Percentiles rank a stretch among this genome's conserved stretches.
These are phyloP conservation scores for Sporothrix curviconia DNA, from an alignment of 2,329 filamentous ascomycete genomes.

Conservation along the genomic window DNA sequence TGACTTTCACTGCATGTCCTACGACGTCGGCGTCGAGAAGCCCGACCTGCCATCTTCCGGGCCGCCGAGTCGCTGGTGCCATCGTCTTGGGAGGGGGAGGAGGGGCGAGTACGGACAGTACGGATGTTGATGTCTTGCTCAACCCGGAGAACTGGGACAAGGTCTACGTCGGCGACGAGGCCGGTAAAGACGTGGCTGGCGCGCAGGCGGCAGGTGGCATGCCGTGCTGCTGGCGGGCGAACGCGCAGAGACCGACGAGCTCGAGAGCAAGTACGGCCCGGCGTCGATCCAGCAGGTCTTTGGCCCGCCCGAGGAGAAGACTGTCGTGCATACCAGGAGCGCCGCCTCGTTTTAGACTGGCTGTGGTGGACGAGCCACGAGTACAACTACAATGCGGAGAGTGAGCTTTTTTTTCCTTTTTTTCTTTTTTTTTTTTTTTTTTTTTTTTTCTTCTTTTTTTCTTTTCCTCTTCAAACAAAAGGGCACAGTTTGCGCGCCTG, in stretches of 20 bases:
- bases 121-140: background rate
- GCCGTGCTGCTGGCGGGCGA: constrained; percentile 5
- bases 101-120: background rate
- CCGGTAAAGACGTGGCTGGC: constrained; percentile 15
- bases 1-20: constrained; percentile 55
- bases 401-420: too few relatives aligned
- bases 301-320: too few relatives aligned
- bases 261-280: background rate
- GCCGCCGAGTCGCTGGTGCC: constrained; percentile 40
- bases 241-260: background rate
- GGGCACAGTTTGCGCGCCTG: too few relatives aligned
- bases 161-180: constrained; percentile 20
- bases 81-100: too few relatives aligned
- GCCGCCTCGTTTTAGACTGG: too few relatives aligned
- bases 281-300: too few relatives aligned
- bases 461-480: too few relatives aligned
- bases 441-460: too few relatives aligned
- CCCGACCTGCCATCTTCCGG: constrained; percentile 50
- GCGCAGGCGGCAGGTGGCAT: constrained; percentile 18
- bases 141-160: constrained; percentile 11
- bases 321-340: too few relatives aligned
- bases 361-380: too few relatives aligned
- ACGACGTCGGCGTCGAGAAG: constrained; percentile 56
- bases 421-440: too few relatives aligned
- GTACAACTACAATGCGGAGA: too few relatives aligned